Conservation (phyloP, 352 stramenopile species). For the Phytophthora hibernalis region DNA sequence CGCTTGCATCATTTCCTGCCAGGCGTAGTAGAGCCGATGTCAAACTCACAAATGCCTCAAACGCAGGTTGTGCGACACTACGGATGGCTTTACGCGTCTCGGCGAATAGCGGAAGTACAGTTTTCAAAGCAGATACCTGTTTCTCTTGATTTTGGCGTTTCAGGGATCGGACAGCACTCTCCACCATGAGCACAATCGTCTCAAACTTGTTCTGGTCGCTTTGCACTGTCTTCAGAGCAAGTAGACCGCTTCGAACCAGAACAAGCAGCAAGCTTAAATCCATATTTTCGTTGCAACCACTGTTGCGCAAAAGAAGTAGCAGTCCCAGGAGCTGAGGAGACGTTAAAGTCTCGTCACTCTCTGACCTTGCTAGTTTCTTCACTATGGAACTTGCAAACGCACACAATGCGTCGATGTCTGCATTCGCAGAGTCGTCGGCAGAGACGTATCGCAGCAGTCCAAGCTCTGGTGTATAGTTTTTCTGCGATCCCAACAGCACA, state of each 20-base stretch:
- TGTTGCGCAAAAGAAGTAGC: constrained; percentile 44
- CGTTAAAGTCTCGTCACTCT: constrained; percentile 35
- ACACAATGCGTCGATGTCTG: constrained; percentile 6
- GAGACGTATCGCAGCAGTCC: constrained; percentile 30
- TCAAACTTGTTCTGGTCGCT: constrained; percentile 9
- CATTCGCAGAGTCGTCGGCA: constrained; percentile 5
- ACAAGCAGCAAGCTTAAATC: constrained; percentile 23
- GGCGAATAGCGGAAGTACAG: constrained; percentile 29
- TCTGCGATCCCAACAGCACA: constrained; percentile 27
- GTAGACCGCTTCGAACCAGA: constrained; percentile 30
- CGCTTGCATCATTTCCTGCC: constrained; percentile 19
- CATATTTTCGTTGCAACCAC: not conserved
- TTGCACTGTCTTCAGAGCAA: constrained; percentile 21
- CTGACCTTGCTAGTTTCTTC: constrained; percentile 32
- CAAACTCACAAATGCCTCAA: constrained; percentile 45
- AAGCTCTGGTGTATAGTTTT: constrained; percentile 19
- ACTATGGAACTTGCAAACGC: constrained; percentile 21
- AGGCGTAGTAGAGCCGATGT: constrained; percentile 45
- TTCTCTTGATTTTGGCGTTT: constrained; percentile 23
- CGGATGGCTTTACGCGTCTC: constrained; percentile 30
- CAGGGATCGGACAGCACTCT: constrained; percentile 18
- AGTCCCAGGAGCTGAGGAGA: constrained; percentile 46
- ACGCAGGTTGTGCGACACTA: constrained; percentile 22
- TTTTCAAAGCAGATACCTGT: constrained; percentile 20
- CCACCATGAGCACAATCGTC: constrained; percentile 28